A percentile compares a stretch with the other conserved stretches of the same genome.
These are phyloP conservation scores for Euphorbia tirucalli DNA, from an alignment of 345 rosid genomes.

Conservation along the genomic window DNA sequence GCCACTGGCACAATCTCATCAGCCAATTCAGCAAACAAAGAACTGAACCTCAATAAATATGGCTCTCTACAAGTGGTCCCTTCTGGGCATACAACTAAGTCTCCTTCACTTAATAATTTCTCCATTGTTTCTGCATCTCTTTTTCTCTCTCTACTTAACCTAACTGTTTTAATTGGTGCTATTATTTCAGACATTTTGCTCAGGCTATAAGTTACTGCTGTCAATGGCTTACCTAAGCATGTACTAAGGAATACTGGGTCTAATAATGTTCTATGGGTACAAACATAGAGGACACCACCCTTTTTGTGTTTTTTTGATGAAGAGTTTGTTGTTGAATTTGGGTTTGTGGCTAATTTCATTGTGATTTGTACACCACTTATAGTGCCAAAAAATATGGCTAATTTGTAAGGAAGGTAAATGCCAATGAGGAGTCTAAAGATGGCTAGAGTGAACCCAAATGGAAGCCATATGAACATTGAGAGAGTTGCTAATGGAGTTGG, in stretches of 20 bases:
- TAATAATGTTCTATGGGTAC: slow-evolving; percentile 77
- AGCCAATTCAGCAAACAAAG: slow-evolving; percentile 77
- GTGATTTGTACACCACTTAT: slow-evolving; percentile 50
- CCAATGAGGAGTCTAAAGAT: slow-evolving; percentile 64
- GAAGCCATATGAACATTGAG: slow-evolving; percentile 75
- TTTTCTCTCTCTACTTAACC: slow-evolving; percentile 66
- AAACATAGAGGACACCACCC: slow-evolving; percentile 83
- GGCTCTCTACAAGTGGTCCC: slow-evolving; percentile 97
- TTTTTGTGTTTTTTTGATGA: slow-evolving; percentile 21
- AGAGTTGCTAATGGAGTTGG: slow-evolving; percentile 80
- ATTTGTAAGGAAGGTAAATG: slow-evolving; percentile 53
- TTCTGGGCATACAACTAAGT: slow-evolving; percentile 88
- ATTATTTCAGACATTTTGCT: slow-evolving; percentile 82
- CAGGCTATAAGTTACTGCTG: slow-evolving; percentile 86
- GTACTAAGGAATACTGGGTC: slow-evolving; percentile 84
- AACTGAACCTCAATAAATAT: slow-evolving; percentile 80
- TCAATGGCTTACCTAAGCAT: slow-evolving; percentile 55
- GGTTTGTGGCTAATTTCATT: slow-evolving; percentile 39
- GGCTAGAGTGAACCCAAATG: slow-evolving; percentile 57
- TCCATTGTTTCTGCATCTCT: slow-evolving; percentile 72
- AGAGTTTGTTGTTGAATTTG: slow-evolving; percentile 3
- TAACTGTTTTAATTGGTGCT: slow-evolving; percentile 76
- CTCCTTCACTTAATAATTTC: slow-evolving; percentile 64
- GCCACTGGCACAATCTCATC: slow-evolving; percentile 56
- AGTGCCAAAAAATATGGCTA: slow-evolving; percentile 39